A percentile compares a stretch with the other conserved stretches of the same genome.
phyloP scores from a whole-genome alignment of 352 stramenopile genomes.

The Phytopythium litorale region DNA sequence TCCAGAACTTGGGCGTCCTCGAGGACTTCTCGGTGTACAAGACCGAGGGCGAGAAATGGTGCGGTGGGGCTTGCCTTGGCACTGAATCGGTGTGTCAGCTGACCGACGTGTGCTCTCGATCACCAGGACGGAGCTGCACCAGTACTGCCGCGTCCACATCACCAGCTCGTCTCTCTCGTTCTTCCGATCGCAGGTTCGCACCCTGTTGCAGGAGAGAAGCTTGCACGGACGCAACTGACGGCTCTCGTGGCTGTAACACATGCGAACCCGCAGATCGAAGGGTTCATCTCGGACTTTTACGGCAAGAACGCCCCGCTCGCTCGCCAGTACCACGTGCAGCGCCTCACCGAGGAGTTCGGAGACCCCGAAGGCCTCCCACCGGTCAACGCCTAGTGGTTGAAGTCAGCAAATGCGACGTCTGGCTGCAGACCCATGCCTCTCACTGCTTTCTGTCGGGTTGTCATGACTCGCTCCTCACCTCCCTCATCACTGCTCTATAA shows the following conservation, averaged over 20 bases:
- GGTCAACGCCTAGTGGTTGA: constrained; percentile 8
- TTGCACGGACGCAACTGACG: not conserved
- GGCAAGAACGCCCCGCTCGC: constrained; percentile 54
- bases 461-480: not conserved
- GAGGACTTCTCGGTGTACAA: constrained; percentile 70
- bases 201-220: not conserved
- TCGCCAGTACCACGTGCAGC: constrained; percentile 54
- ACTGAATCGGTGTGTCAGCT: not conserved
- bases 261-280: constrained; percentile 45
- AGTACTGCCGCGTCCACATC: constrained; percentile 67
- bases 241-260: not conserved
- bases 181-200: constrained; percentile 57
- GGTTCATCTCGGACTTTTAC: constrained; percentile 68
- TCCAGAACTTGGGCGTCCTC: constrained; percentile 62
- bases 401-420: not conserved
- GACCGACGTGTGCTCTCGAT: not conserved
- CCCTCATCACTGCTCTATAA: not conserved
- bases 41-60: constrained; percentile 20
- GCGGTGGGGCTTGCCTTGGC: constrained; percentile 1
- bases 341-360: constrained; percentile 60
- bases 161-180: constrained; percentile 70
- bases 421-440: not conserved
- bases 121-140: constrained; percentile 60
- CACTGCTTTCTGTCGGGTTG: not conserved
- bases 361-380: constrained; percentile 8